Conservation (phyloP, 208 protist species). For the Leishmania martiniquensis region DNA sequence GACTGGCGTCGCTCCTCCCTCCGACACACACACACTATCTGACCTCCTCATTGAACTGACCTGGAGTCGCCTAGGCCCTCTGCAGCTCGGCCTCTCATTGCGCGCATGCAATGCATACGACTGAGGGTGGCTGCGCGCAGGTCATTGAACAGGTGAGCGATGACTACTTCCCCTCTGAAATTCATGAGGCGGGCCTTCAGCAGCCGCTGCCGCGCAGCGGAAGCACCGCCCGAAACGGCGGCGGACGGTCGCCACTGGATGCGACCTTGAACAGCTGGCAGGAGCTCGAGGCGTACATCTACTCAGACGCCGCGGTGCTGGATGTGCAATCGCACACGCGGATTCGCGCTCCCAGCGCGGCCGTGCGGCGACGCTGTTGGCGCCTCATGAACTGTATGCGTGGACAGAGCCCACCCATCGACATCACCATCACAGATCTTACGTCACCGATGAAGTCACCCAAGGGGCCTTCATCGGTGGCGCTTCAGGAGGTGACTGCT, state of each 20-base stretch:
- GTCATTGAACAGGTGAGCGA: background rate
- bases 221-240: background rate
- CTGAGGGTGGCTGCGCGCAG: background rate
- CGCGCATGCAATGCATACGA: background rate
- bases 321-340: background rate
- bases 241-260: background rate
- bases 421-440: background rate
- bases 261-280: background rate
- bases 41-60: background rate
- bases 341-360: background rate
- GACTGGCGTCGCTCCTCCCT: background rate
- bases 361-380: background rate
- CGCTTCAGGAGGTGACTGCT: background rate
- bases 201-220: background rate
- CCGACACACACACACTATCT: background rate
- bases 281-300: slow-evolving; percentile 13
- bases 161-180: slow-evolving; percentile 16
- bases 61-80: background rate
- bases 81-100: background rate
- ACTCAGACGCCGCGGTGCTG: slow-evolving; percentile 9
- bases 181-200: background rate
- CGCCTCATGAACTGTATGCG: slow-evolving; percentile 14
- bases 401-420: background rate
- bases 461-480: background rate
- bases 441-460: background rate